Conservation (phyloP, 73 alveolate genomes). For the Uronychia binucleata region DNA sequence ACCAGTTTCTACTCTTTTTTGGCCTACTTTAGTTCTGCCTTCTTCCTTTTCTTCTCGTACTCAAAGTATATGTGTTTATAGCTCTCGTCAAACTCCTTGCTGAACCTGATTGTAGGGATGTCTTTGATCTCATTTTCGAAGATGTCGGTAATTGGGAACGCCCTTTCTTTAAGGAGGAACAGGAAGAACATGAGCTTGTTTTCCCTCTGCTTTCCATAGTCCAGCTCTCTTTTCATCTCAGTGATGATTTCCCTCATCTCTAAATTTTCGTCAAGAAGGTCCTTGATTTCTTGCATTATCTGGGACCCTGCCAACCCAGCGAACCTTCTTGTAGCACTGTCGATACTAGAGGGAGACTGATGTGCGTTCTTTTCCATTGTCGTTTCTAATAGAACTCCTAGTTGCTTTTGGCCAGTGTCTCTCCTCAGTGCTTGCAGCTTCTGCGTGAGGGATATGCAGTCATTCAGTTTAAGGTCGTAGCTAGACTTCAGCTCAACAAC, state of each 20-base stretch:
- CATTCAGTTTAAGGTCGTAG: neutral
- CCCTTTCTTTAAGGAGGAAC: neutral
- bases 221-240: neutral
- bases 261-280: constrained; percentile 8
- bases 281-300: neutral
- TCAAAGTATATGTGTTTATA: constrained; percentile 25
- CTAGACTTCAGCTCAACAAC: neutral
- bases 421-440: neutral
- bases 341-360: too few relatives aligned
- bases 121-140: constrained; percentile 6
- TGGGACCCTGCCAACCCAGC: neutral
- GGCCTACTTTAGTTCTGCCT: neutral
- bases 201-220: neutral
- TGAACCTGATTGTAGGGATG: constrained; percentile 35
- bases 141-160: neutral
- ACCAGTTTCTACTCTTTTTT: neutral
- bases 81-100: constrained; percentile 32
- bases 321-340: neutral
- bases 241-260: neutral
- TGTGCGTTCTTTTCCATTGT: too few relatives aligned
- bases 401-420: too few relatives aligned
- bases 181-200: constrained; percentile 11
- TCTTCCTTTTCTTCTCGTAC: neutral
- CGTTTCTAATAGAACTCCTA: too few relatives aligned
- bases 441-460: neutral